Evolutionary conservation across 768 basidiomycete genomes (phyloP).

Genomic region (Boletus coccyginus): DNA sequence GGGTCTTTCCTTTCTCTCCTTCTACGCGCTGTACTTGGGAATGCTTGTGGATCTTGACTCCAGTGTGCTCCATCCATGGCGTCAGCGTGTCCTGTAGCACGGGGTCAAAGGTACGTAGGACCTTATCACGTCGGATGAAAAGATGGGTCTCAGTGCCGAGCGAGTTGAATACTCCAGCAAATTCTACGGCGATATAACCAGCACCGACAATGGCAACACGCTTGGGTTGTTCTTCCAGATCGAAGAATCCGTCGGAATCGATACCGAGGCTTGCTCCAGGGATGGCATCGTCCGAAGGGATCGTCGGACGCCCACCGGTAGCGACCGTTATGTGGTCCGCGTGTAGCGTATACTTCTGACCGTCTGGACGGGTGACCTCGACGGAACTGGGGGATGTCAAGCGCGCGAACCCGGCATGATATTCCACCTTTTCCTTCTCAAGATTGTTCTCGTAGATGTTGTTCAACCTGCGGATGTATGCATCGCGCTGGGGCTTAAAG

Average conservation of each 20-base stretch:
- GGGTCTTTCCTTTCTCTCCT: constrained; percentile 64
- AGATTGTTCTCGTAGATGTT: constrained; percentile 91
- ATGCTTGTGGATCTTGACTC: constrained; percentile 82
- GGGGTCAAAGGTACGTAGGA: constrained; percentile 92
- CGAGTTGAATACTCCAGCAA: constrained; percentile 90
- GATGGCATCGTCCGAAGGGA: constrained; percentile 74
- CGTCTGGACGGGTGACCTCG: constrained; percentile 69
- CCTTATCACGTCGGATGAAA: constrained; percentile 84
- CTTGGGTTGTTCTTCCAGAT: constrained; percentile 84
- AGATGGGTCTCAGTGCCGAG: constrained; percentile 91
- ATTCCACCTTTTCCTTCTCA: constrained; percentile 82
- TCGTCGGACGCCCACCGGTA: constrained; percentile 80
- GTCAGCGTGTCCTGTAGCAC: constrained; percentile 79
- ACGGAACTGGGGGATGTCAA: constrained; percentile 69
- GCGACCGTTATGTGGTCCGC: constrained; percentile 81
- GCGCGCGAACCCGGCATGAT: constrained; percentile 74
- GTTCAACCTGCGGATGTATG: constrained; percentile 88
- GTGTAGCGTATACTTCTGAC: constrained; percentile 65
- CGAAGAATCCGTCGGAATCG: constrained; percentile 95
- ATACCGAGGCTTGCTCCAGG: constrained; percentile 92
- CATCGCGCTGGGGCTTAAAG: constrained; percentile 94
- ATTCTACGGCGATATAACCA: constrained; percentile 97
- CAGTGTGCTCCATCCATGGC: constrained; percentile 92
- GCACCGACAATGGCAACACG: constrained; percentile 94
- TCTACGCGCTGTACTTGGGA: constrained; percentile 75